phyloP scores from a whole-genome alignment of 2,329 filamentous ascomycete species.

The Epichloe amarillans region DNA sequence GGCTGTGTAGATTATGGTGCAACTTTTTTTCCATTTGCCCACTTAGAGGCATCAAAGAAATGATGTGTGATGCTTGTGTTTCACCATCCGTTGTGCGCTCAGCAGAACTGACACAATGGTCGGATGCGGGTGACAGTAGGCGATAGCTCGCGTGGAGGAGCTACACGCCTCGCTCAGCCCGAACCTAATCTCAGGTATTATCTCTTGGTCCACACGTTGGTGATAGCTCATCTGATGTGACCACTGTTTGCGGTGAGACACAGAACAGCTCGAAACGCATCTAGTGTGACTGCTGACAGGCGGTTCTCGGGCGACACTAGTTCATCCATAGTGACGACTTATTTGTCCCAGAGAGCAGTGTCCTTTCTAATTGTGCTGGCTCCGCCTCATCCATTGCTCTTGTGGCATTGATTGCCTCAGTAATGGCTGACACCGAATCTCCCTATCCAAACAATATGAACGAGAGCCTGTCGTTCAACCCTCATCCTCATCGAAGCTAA shows the following conservation, averaged over 20 bases:
- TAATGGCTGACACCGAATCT: too few species aligned
- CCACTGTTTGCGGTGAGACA: slow-evolving; percentile 2
- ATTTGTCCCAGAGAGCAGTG: background rate
- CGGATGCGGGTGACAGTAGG: background rate
- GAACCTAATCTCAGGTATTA: background rate
- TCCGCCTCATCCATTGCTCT: background rate
- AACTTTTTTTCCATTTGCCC: slow-evolving; percentile 21
- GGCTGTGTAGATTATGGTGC: slow-evolving; percentile 29
- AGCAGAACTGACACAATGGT: background rate
- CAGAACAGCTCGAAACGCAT: background rate
- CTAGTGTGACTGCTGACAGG: slow-evolving; percentile 1
- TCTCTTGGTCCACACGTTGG: background rate
- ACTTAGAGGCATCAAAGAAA: slow-evolving; percentile 18
- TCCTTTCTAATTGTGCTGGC: background rate
- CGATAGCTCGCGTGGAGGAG: background rate
- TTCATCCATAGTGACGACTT: background rate
- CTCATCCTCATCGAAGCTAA: slow-evolving; percentile 53
- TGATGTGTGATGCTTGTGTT: background rate
- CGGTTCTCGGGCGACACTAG: background rate
- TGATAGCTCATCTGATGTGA: background rate
- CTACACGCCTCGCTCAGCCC: background rate
- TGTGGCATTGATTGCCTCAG: background rate
- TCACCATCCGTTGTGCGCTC: background rate
- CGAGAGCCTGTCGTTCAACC: slow-evolving; percentile 17
- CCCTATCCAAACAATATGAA: background rate